Evolutionary conservation across 2,329 filamentous ascomycete genomes (phyloP), one percentile per base, ranked within the genome.

Genomic region (Sporothrix brunneoviolacea): DNA sequence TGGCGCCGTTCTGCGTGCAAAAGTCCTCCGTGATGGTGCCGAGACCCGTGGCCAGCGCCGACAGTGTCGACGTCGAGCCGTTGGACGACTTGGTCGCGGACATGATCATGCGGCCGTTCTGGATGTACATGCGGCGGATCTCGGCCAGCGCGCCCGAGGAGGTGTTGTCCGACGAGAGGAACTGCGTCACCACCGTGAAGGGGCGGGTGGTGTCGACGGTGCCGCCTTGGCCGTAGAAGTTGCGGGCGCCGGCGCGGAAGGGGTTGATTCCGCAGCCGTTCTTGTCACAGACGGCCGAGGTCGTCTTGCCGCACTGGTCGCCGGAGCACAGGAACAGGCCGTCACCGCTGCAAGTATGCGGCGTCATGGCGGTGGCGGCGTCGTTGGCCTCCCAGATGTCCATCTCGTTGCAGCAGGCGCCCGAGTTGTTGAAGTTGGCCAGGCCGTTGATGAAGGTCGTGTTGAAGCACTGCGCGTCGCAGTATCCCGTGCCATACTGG

Each of bases 401-500:
- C 62, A 72, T 68, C 55, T 72, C 70, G 58, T 69, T 69, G 58
- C 70, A 72, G 65, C 70, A 72, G 12, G 67, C 59, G 44, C 69
- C 70, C 22, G 65, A 55, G 41, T 57, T 59, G 33, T 63, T 60
- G 38, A 69, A 56, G 55, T 70, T 70, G 30, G 63, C 76, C 16
- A 55, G 30, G 36, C 65, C 55, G 42, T 57, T 55, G 48, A 55
- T 53, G 51, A 71, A 70, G 12, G 50, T 43, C 15, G 30, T 28
- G 59, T 72, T 73, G 36, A 65, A 65, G 61, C 74, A 77, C 61
- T 77, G 74, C 12, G 74, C 69, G 57, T 77, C 74, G 52, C 78
- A 82, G 64, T 81, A 80, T 6, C 78, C 77, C 8, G 74, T 77
- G 38, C 77, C 77, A 54, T 77, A 79, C 51, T 72, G 66, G 21